Evolutionary conservation across 129 eudicot species (phyloP), one percentile per base, ranked within the genome.

Genomic region (Silybum marianum): DNA sequence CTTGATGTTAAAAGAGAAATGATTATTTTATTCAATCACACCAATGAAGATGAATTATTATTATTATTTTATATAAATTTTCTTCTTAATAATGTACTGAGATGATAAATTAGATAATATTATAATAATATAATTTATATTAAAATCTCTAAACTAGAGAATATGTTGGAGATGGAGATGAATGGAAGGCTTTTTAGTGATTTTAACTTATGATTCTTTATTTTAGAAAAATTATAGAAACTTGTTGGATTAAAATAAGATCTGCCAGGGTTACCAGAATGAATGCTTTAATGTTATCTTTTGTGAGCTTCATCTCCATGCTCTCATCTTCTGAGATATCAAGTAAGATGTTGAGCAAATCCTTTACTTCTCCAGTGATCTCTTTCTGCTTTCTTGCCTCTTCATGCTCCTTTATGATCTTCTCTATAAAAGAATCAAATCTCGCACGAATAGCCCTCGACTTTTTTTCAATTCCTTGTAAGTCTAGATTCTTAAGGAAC

Each of bases 251-350:
- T 32, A 4, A 32, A 32, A 48, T 73, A 48, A 8, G 60, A 68
- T 78, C 10, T 6, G 18, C 23, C 9, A 76, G 71, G n/a, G 0
- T 82, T 89, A 92, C 97, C 91, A 92, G 83, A 83, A 90, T 85
- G 75, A 92, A 92, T 78, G 94, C 92, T 79, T 92, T 92, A 67
- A 92, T 88, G 78, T 88, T 88, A 54, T 90, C 93, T 76, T 76
- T 86, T 7, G 87, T 71, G 12, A 91, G 54, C 51, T 76, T 87
- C 65, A 87, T 66, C 81, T 91, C 90, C 73, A 81, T 69, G 30
- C 77, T 83, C 14, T 85, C 80, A 76, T 89, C 91, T 85, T 88
- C 90, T 13, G 91, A 80, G 19, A 90, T 80, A 78, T 87, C 90
- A 16, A 92, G 90, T 46, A 92, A 90, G 40, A 92, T 90, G 73